These are phyloP conservation scores for Leishmania tarentolae DNA, from an alignment of 208 protist species.

Conservation along the genomic window DNA sequence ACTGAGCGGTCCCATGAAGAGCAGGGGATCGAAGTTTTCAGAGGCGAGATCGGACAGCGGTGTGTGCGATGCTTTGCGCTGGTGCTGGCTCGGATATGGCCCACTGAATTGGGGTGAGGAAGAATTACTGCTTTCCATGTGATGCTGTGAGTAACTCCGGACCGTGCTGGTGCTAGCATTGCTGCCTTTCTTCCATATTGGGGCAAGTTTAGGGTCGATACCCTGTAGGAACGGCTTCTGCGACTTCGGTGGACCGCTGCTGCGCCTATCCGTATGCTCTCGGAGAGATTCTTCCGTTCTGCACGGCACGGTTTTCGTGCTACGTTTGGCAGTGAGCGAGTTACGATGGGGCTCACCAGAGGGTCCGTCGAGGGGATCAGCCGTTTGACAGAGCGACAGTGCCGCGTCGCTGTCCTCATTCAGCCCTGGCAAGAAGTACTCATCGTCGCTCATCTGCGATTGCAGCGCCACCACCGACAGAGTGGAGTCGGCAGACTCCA, in stretches of 20 bases:
- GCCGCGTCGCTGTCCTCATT: not conserved
- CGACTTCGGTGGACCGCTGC: not conserved
- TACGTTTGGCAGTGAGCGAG: not conserved
- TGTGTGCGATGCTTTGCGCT: not conserved
- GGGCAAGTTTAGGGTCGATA: not conserved
- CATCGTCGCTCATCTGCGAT: not conserved
- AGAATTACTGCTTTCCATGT: not conserved
- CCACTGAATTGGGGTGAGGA: not conserved
- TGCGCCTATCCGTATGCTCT: not conserved
- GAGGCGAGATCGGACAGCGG: not conserved
- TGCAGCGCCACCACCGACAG: not conserved
- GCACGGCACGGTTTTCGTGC: not conserved
- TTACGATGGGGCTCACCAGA: not conserved
- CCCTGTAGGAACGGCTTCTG: no score
- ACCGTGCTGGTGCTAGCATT: not conserved
- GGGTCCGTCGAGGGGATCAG: not conserved
- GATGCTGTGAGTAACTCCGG: not conserved
- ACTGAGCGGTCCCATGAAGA: not conserved
- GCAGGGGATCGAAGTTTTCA: not conserved
- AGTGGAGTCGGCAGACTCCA: not conserved
- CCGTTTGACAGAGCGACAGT: not conserved
- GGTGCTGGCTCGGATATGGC: not conserved
- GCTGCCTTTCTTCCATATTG: not conserved
- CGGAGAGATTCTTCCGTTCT: not conserved
- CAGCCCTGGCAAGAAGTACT: not conserved